Evolutionary conservation across 73 alveolate genomes (phyloP).

Genomic region (Blepharisma japonicum): DNA sequence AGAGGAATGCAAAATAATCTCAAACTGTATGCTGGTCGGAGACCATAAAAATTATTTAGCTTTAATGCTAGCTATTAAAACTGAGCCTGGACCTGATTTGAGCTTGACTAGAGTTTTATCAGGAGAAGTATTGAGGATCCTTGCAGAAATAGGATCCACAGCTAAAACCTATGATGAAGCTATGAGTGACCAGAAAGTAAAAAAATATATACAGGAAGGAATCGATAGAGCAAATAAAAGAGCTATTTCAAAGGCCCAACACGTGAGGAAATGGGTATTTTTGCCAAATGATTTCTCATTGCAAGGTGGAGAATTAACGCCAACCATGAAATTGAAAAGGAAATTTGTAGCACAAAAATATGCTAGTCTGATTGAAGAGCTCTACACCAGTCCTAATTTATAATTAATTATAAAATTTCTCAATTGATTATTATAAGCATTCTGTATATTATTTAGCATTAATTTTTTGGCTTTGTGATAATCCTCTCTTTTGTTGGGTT

Average conservation of each 20-base stretch:
- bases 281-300: conserved; percentile 66
- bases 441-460: no score
- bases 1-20: conserved; percentile 64
- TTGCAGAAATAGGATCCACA: conserved; percentile 30
- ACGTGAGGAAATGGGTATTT: conserved; percentile 65
- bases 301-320: conserved; percentile 87
- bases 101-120: conserved; percentile 60
- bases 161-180: conserved; percentile 26
- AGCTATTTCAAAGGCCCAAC: conserved; percentile 52
- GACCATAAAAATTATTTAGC: conserved; percentile 66
- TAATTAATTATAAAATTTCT: no score
- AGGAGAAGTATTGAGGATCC: conserved; percentile 53
- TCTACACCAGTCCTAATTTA: conserved; percentile 58
- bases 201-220: conserved; percentile 7
- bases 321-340: conserved; percentile 84
- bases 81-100: conserved; percentile 44
- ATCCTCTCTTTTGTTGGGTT: no score
- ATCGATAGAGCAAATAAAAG: conserved; percentile 22
- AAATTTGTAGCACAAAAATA: conserved; percentile 62
- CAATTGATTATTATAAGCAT: neutral
- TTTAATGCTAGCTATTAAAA: conserved; percentile 60
- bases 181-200: neutral
- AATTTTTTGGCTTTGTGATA: no score
- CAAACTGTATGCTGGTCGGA: conserved; percentile 80
- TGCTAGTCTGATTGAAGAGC: conserved; percentile 52